These are phyloP conservation scores for Macrolepiota dolichaula DNA, from an alignment of 768 basidiomycete species.

Conservation along the genomic window DNA sequence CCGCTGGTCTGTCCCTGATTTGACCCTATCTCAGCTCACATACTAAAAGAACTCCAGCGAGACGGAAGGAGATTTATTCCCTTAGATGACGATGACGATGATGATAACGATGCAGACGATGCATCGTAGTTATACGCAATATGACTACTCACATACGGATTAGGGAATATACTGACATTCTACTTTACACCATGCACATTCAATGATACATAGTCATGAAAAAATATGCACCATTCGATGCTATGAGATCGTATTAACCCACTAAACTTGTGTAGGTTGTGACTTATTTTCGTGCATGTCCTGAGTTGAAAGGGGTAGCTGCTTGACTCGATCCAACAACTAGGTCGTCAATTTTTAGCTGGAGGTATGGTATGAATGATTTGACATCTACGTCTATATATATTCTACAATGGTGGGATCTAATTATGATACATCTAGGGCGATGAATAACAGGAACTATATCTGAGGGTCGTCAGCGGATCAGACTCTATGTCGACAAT, in stretches of 20 bases:
- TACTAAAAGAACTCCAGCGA: slow-evolving; percentile 22
- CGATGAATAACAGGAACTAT: neutral
- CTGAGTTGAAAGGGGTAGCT: no score
- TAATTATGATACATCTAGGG: neutral
- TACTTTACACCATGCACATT: no score
- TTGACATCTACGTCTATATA: no score
- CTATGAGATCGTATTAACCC: no score
- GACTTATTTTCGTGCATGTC: no score
- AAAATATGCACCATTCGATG: no score
- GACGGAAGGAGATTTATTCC: slow-evolving; percentile 48
- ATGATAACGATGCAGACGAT: slow-evolving; percentile 24
- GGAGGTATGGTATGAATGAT: no score
- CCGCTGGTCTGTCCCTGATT: neutral
- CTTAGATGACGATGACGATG: slow-evolving; percentile 43
- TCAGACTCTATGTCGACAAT: neutral
- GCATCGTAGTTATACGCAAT: neutral
- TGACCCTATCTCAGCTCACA: neutral
- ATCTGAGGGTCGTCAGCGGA: neutral
- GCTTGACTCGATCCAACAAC: no score
- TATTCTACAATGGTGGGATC: neutral
- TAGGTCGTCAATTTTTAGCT: no score
- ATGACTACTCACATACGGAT: neutral
- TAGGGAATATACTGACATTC: neutral
- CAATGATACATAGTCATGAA: no score
- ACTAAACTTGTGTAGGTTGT: no score